Percentiles rank a stretch among this genome's conserved stretches.
These are phyloP conservation scores for Polychytrium aggregatum DNA, from an alignment of 192 early-diverging fungal species.

Conservation along the genomic window DNA sequence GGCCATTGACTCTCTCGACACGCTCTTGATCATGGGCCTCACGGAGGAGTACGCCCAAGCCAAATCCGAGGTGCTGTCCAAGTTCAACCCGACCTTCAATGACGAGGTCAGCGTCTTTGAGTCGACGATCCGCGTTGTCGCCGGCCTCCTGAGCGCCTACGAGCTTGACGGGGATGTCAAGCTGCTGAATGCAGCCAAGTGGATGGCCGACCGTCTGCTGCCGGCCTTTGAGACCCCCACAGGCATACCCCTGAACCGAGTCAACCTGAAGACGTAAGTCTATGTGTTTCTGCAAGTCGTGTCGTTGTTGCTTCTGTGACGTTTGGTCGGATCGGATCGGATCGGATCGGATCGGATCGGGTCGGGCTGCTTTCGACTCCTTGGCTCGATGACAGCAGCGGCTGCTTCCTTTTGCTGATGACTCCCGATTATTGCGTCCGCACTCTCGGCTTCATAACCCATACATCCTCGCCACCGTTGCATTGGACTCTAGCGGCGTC, in stretches of 20 bases:
- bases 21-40: constrained; percentile 75
- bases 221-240: constrained; percentile 62
- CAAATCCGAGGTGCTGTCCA: constrained; percentile 43
- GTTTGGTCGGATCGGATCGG: no score
- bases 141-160: constrained; percentile 73
- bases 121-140: constrained; percentile 69
- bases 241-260: constrained; percentile 60
- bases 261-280: constrained; percentile 30
- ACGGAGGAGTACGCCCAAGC: constrained; percentile 66
- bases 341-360: no score
- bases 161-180: constrained; percentile 63
- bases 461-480: no score
- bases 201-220: constrained; percentile 55
- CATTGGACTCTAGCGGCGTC: no score
- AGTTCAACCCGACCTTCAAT: constrained; percentile 28
- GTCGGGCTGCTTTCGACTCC: not conserved
- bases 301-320: no score
- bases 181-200: constrained; percentile 57
- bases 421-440: no score
- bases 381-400: not conserved
- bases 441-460: no score
- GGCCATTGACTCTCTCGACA: constrained; percentile 80
- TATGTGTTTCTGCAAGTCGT: no score
- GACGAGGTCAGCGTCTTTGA: constrained; percentile 64
- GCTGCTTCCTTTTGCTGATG: no score